These are phyloP conservation scores for Daldinia eschscholtzii DNA, from an alignment of 2,329 filamentous ascomycete genomes.

Conservation along the genomic window DNA sequence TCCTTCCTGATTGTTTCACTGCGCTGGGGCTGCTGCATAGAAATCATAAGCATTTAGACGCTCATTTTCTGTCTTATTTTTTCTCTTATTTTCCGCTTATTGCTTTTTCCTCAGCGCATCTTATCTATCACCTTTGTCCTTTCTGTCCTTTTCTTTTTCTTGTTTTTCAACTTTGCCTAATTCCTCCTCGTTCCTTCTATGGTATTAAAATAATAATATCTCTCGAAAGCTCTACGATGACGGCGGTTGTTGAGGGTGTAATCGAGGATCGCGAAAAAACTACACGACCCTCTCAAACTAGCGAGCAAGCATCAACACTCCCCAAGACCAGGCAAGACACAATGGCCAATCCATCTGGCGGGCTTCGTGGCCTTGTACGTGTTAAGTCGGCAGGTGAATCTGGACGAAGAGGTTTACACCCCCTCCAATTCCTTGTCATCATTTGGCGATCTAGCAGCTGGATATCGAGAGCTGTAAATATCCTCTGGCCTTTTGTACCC, in stretches of 20 bases:
- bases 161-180: background rate
- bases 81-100: background rate
- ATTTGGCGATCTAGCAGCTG: slow-evolving; percentile 73
- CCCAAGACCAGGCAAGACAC: slow-evolving; percentile 47
- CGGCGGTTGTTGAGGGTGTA: slow-evolving; percentile 17
- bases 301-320: slow-evolving; percentile 45
- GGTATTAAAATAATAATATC: background rate
- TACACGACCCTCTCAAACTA: slow-evolving; percentile 32
- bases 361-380: slow-evolving; percentile 41
- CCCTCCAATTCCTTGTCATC: slow-evolving; percentile 72
- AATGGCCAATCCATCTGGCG: slow-evolving; percentile 34
- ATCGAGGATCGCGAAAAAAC: slow-evolving; percentile 40
- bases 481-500: slow-evolving; percentile 81
- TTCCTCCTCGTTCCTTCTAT: background rate
- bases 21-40: slow-evolving; percentile 21
- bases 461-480: slow-evolving; percentile 74
- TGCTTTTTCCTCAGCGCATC: slow-evolving; percentile 1
- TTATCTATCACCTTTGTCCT: background rate
- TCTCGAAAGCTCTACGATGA: slow-evolving; percentile 25
- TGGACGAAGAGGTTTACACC: slow-evolving; percentile 74
- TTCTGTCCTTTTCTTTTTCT: slow-evolving; percentile 13
- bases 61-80: slow-evolving; percentile 16
- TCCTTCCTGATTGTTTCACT: slow-evolving; percentile 21
- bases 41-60: slow-evolving; percentile 16
- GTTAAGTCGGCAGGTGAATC: slow-evolving; percentile 70